phyloP scores from a whole-genome alignment of 805 yeast species.

The Ogataea henricii region DNA sequence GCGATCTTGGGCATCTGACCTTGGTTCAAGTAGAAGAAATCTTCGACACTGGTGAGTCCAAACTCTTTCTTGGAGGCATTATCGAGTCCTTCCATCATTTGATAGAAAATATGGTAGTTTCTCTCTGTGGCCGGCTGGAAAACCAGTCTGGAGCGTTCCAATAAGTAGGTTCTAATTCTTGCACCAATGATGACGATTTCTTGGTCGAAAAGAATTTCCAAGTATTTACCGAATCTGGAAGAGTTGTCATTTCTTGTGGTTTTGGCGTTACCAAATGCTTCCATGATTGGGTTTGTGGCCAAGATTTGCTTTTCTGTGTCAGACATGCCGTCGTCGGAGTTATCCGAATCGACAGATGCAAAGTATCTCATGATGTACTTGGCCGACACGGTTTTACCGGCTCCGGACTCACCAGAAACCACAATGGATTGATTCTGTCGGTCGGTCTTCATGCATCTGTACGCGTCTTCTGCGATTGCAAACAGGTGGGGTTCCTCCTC shows the following conservation, averaged over 20 bases:
- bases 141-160: conserved; percentile 92
- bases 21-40: conserved; percentile 82
- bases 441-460: conserved; percentile 88
- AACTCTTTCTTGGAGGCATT: conserved; percentile 56
- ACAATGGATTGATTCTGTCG: conserved; percentile 90
- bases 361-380: conserved; percentile 97
- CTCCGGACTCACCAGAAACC: conserved; percentile 97
- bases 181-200: conserved; percentile 88
- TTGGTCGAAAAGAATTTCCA: conserved; percentile 83
- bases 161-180: conserved; percentile 84
- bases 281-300: conserved; percentile 97
- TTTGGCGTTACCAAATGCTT: conserved; percentile 98
- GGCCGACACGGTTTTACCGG: conserved; percentile 97
- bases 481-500: conserved; percentile 96
- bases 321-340: conserved; percentile 64
- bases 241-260: conserved; percentile 97
- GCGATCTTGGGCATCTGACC: conserved; percentile 74
- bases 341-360: conserved; percentile 79
- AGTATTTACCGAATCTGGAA: conserved; percentile 94
- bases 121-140: conserved; percentile 91
- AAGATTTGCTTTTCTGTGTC: conserved; percentile 90
- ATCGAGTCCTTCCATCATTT: conserved; percentile 73
- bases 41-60: conserved; percentile 63
- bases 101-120: conserved; percentile 94
- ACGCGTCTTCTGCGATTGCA: conserved; percentile 97